Percentiles rank a stretch among this genome's conserved stretches.
Conservation (phyloP, 208 protist genomes). For the Trypanosoma mega region DNA sequence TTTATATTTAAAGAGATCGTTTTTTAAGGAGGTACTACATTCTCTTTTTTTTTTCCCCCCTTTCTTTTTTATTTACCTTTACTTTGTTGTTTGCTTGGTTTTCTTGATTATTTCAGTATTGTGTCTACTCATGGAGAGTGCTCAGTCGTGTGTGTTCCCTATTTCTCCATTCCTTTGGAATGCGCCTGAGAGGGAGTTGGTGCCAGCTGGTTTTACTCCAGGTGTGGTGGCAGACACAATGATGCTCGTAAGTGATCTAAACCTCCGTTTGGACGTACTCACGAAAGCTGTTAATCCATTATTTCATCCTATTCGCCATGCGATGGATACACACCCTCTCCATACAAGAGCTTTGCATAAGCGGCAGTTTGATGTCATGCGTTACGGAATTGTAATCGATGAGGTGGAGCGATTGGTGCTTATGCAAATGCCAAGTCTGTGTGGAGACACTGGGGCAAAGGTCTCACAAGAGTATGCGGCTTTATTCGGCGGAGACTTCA, state of each 20-base stretch:
- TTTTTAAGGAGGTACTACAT: no score
- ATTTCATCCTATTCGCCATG: conserved; percentile 58
- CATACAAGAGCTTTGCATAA: conserved; percentile 53
- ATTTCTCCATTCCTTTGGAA: conserved; percentile 75
- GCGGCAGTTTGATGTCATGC: conserved; percentile 81
- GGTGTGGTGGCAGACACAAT: conserved; percentile 47
- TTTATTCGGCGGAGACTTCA: conserved; percentile 41
- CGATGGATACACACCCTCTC: conserved; percentile 56
- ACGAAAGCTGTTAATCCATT: conserved; percentile 44
- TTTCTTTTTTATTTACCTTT: conserved; percentile 14
- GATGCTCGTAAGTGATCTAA: conserved; percentile 47
- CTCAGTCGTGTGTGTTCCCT: conserved; percentile 39
- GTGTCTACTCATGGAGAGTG: conserved; percentile 62
- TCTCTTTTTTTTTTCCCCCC: no score
- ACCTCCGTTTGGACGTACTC: conserved; percentile 70
- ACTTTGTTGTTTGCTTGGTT: conserved; percentile 1
- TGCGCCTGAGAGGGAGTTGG: conserved; percentile 28
- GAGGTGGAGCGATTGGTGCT: conserved; percentile 63
- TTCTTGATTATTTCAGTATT: no score
- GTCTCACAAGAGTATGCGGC: conserved; percentile 62
- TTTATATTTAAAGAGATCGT: no score
- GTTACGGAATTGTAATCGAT: conserved; percentile 81
- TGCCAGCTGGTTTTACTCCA: conserved; percentile 27
- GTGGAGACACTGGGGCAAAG: conserved; percentile 48
- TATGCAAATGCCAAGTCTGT: conserved; percentile 42